Conservation (phyloP, 164 flowering plant species). For the Paratinospora sagittata region DNA sequence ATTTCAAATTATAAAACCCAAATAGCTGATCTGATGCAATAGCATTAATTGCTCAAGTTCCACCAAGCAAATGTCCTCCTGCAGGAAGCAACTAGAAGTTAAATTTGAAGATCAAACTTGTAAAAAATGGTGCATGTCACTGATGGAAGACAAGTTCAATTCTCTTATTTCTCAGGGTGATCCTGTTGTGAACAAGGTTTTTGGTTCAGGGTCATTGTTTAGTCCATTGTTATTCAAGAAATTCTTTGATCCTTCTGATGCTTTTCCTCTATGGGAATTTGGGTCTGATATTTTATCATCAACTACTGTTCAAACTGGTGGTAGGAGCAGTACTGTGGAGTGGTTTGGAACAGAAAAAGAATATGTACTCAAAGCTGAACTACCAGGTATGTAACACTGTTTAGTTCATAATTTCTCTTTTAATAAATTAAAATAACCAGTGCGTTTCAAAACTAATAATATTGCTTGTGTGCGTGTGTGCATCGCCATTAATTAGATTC, state of each 20-base stretch:
- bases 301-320: conserved; percentile 28
- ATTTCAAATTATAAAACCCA: conserved; percentile 1
- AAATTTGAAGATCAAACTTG: conserved; percentile 46
- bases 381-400: too few relatives aligned
- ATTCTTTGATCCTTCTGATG: conserved; percentile 91
- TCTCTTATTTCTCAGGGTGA: conserved; percentile 36
- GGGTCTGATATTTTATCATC: conserved; percentile 55
- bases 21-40: conserved; percentile 7
- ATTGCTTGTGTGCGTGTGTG: too few relatives aligned
- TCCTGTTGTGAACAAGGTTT: conserved; percentile 34
- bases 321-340: conserved; percentile 42
- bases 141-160: conserved; percentile 59
- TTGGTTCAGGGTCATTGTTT: conserved; percentile 68
- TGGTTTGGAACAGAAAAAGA: conserved; percentile 66
- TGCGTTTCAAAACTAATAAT: too few relatives aligned
- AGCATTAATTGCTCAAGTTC: conserved; percentile 1
- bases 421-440: too few relatives aligned
- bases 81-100: conserved; percentile 45
- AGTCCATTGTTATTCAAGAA: conserved; percentile 80
- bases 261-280: conserved; percentile 92
- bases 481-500: too few relatives aligned
- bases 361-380: conserved; percentile 56
- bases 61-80: conserved; percentile 27
- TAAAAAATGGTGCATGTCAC: conserved; percentile 62
- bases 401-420: too few relatives aligned